Percentiles rank a stretch among this genome's conserved stretches.
phyloP scores from a whole-genome alignment of 2,329 filamentous ascomycete genomes.

The Calonectria henricotiae region DNA sequence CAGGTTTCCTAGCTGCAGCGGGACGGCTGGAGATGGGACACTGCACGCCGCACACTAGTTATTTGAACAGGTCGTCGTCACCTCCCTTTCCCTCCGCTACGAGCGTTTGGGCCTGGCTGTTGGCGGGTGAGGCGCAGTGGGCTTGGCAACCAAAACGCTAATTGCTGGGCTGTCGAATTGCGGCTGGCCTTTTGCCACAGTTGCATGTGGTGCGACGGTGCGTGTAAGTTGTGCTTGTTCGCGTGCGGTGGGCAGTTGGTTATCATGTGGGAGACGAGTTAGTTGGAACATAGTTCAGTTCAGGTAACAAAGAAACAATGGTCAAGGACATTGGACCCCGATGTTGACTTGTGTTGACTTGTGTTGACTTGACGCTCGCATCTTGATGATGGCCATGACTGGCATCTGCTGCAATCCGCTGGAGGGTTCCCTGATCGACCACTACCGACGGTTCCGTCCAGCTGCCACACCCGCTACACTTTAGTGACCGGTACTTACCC shows the following conservation, averaged over 20 bases:
- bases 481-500: slow-evolving; percentile 6
- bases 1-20: slow-evolving; percentile 17
- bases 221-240: background rate
- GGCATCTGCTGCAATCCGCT: background rate
- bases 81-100: slow-evolving; percentile 15
- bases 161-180: background rate
- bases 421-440: background rate
- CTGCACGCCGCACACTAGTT: background rate
- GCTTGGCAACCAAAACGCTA: slow-evolving; percentile 29
- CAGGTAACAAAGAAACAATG: no score
- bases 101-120: slow-evolving; percentile 4
- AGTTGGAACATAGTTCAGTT: background rate
- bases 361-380: no score
- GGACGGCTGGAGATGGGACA: slow-evolving; percentile 1
- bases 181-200: background rate
- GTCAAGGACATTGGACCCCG: no score
- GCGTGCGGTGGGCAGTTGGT: background rate
- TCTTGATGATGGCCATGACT: no score
- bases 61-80: slow-evolving; percentile 31
- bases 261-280: background rate
- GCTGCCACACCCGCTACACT: slow-evolving; percentile 23
- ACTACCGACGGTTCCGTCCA: background rate
- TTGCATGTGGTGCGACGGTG: background rate
- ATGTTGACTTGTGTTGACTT: no score
- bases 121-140: slow-evolving; percentile 35